These are phyloP conservation scores for Vitis hybrid DNA, from an alignment of 177 flowering plant species.

Conservation along the genomic window DNA sequence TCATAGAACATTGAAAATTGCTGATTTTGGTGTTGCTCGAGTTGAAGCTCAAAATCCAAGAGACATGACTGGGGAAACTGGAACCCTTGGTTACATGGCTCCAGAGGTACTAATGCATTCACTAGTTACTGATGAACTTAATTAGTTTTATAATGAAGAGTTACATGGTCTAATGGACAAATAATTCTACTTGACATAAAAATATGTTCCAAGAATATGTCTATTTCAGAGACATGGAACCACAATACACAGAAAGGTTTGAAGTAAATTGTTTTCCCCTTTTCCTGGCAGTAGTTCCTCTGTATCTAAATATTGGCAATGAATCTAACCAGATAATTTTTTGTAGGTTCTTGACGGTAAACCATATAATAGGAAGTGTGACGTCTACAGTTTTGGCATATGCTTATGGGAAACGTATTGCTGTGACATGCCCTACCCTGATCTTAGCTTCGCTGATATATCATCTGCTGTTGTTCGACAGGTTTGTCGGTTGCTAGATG, in stretches of 20 bases:
- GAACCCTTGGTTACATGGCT: conserved; percentile 93
- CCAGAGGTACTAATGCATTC: conserved; percentile 60
- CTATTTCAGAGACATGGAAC: neutral
- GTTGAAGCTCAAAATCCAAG: conserved; percentile 88
- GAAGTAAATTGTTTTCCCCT: neutral
- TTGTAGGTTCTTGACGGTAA: conserved; percentile 82
- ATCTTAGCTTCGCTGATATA: conserved; percentile 76
- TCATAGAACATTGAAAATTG: conserved; percentile 60
- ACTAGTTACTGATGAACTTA: neutral
- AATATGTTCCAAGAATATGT: no score
- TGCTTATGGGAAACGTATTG: conserved; percentile 88
- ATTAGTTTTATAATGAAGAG: neutral
- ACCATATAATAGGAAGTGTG: conserved; percentile 83
- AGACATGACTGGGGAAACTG: conserved; percentile 93
- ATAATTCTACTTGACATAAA: neutral
- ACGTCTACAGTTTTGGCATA: conserved; percentile 86
- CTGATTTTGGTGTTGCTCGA: conserved; percentile 94
- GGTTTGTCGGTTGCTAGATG: conserved; percentile 34
- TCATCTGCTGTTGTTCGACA: conserved; percentile 76
- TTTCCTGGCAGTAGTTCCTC: neutral
- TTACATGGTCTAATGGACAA: neutral
- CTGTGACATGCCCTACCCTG: conserved; percentile 78
- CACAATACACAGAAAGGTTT: neutral
- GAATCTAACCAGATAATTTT: conserved; percentile 8
- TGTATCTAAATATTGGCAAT: neutral